Percentiles rank a stretch among this genome's conserved stretches.
These are phyloP conservation scores for Elongisporangium anandrum DNA, from an alignment of 352 stramenopile species.

Conservation along the genomic window DNA sequence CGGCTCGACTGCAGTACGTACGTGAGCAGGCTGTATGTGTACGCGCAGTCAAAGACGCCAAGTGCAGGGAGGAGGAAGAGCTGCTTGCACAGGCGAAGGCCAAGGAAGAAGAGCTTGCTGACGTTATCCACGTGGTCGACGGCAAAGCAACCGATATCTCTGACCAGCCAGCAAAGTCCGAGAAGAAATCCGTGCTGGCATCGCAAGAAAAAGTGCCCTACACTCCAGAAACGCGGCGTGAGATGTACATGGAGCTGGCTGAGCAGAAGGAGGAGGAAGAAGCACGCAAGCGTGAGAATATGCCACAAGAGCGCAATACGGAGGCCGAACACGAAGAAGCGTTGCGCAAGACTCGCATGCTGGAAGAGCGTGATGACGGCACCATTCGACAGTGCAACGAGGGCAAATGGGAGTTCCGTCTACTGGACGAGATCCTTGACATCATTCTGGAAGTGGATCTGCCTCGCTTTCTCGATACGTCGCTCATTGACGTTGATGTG, in stretches of 20 bases:
- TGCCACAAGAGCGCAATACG: constrained; percentile 82
- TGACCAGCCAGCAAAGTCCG: constrained; percentile 5
- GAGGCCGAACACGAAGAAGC: constrained; percentile 78
- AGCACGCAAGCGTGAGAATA: constrained; percentile 65
- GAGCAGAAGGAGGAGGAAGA: constrained; percentile 93
- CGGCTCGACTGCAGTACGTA: too few species aligned
- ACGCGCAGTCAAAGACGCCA: too few species aligned
- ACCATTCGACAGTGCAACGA: constrained; percentile 88
- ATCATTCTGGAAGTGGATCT: constrained; percentile 82
- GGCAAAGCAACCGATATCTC: too few species aligned
- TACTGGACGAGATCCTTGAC: constrained; percentile 46
- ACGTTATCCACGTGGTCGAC: too few species aligned
- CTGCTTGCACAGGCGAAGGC: too few species aligned
- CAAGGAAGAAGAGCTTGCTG: too few species aligned
- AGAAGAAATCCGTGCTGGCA: constrained; percentile 33
- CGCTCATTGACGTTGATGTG: constrained; percentile 92
- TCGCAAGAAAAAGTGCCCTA: constrained; percentile 62
- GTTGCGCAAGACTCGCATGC: constrained; percentile 27
- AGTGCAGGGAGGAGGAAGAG: too few species aligned
- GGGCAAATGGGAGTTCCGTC: constrained; percentile 84
- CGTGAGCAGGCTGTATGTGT: too few species aligned
- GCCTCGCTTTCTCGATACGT: constrained; percentile 87
- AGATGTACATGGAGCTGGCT: constrained; percentile 92
- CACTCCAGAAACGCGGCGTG: constrained; percentile 49
- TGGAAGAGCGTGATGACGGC: constrained; percentile 29